phyloP scores from a whole-genome alignment of 179 eudicot genomes.

The Spinacia oleracea region DNA sequence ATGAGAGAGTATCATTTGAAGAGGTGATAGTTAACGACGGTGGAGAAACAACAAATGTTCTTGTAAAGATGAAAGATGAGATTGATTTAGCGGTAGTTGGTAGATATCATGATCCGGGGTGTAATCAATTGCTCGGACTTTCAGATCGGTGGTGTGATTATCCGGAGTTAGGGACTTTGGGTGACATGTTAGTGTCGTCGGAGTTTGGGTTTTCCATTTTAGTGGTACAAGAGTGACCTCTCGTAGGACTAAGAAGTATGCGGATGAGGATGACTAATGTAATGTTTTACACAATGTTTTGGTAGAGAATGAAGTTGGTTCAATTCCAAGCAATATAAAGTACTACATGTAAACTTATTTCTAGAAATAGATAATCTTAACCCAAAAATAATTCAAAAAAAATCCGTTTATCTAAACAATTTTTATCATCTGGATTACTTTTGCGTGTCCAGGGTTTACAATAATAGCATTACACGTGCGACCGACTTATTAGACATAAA shows the following conservation, averaged over 20 bases:
- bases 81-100: slow-evolving; percentile 50
- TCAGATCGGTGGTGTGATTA: slow-evolving; percentile 52
- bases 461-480: too few species aligned
- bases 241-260: not conserved
- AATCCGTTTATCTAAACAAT: too few species aligned
- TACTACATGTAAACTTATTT: too few species aligned
- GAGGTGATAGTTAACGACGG: slow-evolving; percentile 42
- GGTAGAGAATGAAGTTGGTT: too few species aligned
- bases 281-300: too few species aligned
- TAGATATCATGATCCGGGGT: slow-evolving; percentile 16
- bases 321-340: too few species aligned
- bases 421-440: too few species aligned
- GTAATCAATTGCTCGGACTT: slow-evolving; percentile 27
- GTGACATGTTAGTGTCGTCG: slow-evolving; percentile 43
- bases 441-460: too few species aligned
- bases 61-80: slow-evolving; percentile 27
- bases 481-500: too few species aligned
- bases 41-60: slow-evolving; percentile 36
- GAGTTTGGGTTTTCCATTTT: slow-evolving; percentile 44
- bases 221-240: slow-evolving; percentile 49
- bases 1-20: slow-evolving; percentile 24
- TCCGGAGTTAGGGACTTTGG: slow-evolving; percentile 55
- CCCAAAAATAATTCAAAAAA: too few species aligned
- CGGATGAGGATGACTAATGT: too few species aligned
- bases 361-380: too few species aligned